Base-by-base conservation (phyloP, 2,329 filamentous ascomycete species). In the Annulohypoxylon truncatum region DNA sequence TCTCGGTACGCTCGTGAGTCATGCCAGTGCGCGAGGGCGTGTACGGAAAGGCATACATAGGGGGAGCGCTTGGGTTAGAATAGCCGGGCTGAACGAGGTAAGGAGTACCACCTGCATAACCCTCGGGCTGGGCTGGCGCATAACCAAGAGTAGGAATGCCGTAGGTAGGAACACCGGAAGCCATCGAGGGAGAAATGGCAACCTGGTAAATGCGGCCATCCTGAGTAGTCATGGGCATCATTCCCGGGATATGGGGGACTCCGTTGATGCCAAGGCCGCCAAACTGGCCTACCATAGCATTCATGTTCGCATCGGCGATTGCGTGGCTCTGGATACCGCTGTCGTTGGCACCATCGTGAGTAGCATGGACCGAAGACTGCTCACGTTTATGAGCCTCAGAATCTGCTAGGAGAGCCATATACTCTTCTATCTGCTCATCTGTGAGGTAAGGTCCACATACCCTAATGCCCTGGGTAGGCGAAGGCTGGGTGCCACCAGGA, bases 11-110 rank as follows among this genome's bases (percentile, higher is more conserved):
- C 64, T 84, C 81, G 40, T 82, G 80, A 15, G 80, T 75, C 6
- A 78, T 75, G 29, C 79, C 77, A 29, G 82, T 74, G 15, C 85
- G 84, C n/a, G 82, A 84, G 18, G 86, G 84, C 10, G 85, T 86
- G 73, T 79, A 80, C 3, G 77, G 76, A 77, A 72, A 68, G 71
- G 70, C 62, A 72, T 75, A 73, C 24, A 62, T 9, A 4, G 20
- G 38, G n/a, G 60, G 29, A 31, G 40, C 35, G 13, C 15, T 10
- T 28, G 24, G 51, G 12, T 62, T 60, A 15, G 78, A 67, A 78
- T 70, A 54, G 75, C 77, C 62, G 78, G 76, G 71, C 79, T 82
- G 76, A 53, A 48, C 44, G 13, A 77, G 75, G 52, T 76, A 76
- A 20, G 72, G 65, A 26, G 76, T 75, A 56, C 79, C 80, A 53